These are phyloP conservation scores for Erysiphe neolycopersici DNA, from an alignment of 2,329 filamentous ascomycete genomes.

Conservation along the genomic window DNA sequence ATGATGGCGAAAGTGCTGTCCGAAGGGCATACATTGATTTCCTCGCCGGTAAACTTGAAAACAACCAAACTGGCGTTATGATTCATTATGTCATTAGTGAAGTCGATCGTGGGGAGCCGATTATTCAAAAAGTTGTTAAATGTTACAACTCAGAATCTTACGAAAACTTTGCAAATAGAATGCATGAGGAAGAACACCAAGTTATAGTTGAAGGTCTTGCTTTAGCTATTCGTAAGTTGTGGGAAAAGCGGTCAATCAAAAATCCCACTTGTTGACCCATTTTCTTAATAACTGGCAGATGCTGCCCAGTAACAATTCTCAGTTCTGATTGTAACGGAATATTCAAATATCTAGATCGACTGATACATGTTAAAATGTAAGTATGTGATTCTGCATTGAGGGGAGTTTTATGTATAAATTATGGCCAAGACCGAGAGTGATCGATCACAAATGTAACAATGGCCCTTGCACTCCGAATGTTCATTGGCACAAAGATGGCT, in stretches of 20 bases:
- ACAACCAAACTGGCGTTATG: conserved; percentile 57
- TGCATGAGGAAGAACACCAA: conserved; percentile 52
- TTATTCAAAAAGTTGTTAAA: conserved; percentile 42
- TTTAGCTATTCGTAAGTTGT: conserved; percentile 19
- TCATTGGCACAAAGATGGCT: too few relatives aligned
- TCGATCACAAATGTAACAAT: too few relatives aligned
- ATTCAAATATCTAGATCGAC: too few relatives aligned
- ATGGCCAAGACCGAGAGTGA: too few relatives aligned
- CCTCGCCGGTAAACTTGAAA: conserved; percentile 31
- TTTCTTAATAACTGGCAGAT: too few relatives aligned
- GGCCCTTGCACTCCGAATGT: too few relatives aligned
- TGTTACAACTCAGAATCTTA: conserved; percentile 37
- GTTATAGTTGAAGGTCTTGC: conserved; percentile 52
- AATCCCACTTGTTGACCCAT: too few relatives aligned
- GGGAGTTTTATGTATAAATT: too few relatives aligned
- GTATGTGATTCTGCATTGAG: too few relatives aligned
- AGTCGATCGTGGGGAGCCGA: conserved; percentile 55
- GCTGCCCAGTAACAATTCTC: too few relatives aligned
- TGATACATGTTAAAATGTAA: too few relatives aligned
- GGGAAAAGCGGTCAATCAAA: conserved; percentile 7
- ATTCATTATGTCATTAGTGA: conserved; percentile 56
- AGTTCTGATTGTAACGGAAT: too few relatives aligned
- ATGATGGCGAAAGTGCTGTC: conserved; percentile 56
- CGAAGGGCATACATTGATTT: conserved; percentile 52
- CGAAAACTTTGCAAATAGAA: conserved; percentile 38